Percentiles rank a stretch among this genome's conserved stretches.
These are phyloP conservation scores for Neospora caninum DNA, from an alignment of 169 alveolate genomes.

Conservation along the genomic window DNA sequence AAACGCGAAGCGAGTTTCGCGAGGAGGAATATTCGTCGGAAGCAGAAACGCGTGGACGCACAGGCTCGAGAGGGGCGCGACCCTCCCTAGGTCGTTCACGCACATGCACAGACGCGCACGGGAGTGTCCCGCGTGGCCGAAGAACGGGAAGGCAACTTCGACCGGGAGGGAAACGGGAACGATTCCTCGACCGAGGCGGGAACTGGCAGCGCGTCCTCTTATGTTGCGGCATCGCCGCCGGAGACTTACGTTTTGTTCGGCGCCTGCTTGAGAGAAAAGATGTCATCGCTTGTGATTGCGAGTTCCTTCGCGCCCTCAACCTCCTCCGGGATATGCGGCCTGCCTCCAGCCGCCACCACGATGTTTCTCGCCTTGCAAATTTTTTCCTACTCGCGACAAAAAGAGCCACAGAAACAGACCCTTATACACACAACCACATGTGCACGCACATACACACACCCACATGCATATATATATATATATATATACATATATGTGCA, in stretches of 20 bases:
- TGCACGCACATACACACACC: not conserved
- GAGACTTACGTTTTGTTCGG: slow-evolving; percentile 91
- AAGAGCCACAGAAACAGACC: not conserved
- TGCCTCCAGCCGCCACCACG: slow-evolving; percentile 95
- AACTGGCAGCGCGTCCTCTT: no score
- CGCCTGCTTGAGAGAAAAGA: slow-evolving; percentile 86
- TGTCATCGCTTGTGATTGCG: slow-evolving; percentile 97
- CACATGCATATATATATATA: not conserved
- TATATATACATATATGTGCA: not conserved
- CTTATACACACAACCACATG: no score
- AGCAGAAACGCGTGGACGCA: no score
- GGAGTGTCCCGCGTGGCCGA: no score
- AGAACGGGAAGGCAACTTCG: not conserved
- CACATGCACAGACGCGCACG: no score
- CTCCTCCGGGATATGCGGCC: slow-evolving; percentile 91
- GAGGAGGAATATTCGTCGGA: no score
- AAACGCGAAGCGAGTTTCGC: no score
- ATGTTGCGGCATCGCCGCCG: no score
- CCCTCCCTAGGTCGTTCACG: no score
- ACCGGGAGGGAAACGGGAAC: no score
- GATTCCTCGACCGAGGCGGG: no score
- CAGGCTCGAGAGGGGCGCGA: no score
- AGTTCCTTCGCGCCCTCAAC: slow-evolving; percentile 92
- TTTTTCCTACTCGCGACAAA: slow-evolving; percentile 63
- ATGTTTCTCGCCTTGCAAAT: slow-evolving; percentile 88